Base-by-base conservation (phyloP, 2,329 filamentous ascomycete genomes). In the Parasarocladium wereldwijsianum region DNA sequence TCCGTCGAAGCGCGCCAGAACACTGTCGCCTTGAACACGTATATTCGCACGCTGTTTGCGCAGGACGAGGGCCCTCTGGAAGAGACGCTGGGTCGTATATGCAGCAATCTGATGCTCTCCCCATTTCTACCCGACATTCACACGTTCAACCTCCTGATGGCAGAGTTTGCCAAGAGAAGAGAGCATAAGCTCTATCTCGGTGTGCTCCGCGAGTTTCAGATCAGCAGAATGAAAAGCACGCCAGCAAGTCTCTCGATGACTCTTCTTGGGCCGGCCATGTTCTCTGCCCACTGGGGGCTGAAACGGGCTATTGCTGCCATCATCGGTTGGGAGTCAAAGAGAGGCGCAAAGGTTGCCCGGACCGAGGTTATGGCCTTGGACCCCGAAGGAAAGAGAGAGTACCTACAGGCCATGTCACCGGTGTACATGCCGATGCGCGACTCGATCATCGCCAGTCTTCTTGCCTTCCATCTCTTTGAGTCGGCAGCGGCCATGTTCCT, bases 91-190 rank as follows among this genome's bases (percentile, higher is more conserved):
- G 53, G 50, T 23, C 45, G 46, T 22, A 56, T 73, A 31, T 71
- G 66, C 48, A 75, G 76, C 50, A 83, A 82, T 43, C 54, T 90
- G 3, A 60, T 83, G 11, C 55, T 70, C 4, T 72, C 70, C 3
- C 48, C 62, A 2, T 57, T 68, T 12, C 66, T 72, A 0, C 77
- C 80, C 1, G 70, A 70, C 36, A 64, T 80, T 20, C 61, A 72
- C 38, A 83, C 75, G 4, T 83, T 75, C 54, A 85, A 85, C 43
- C 63, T 65, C 9, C 60, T 90, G 16, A 64, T 87, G 3, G 48
- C 67, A n/a, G 67, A 69, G n/a, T 72, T 87, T 29, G 61, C 66
- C 31, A 56, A 59, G 18, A 6, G 20, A 5, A 19, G 28, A 17
- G 23, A 6, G 5, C 7, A 11, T 6, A 13, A 12, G 14, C 21